These are phyloP conservation scores for Alternaria atra DNA, from an alignment of 2,329 filamentous ascomycete species.

Conservation along the genomic window DNA sequence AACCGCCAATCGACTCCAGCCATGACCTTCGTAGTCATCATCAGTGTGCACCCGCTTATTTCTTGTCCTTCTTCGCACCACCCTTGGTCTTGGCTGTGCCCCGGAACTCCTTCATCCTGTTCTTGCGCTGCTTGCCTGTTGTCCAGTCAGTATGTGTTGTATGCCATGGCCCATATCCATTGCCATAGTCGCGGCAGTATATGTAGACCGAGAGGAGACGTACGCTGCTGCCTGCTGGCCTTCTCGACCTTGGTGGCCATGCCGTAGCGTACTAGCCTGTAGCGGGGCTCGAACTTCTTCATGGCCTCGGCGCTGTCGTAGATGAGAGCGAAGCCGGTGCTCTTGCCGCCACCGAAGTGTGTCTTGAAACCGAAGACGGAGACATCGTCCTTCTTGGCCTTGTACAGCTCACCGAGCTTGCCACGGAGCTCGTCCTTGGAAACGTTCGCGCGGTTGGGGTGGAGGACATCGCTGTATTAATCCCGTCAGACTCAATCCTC, in stretches of 20 bases:
- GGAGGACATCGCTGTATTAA: slow-evolving; percentile 89
- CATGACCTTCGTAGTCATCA: slow-evolving; percentile 42
- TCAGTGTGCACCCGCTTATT: slow-evolving; percentile 50
- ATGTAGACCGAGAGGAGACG: slow-evolving; percentile 57
- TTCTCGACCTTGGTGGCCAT: slow-evolving; percentile 95
- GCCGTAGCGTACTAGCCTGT: slow-evolving; percentile 94
- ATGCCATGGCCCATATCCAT: slow-evolving; percentile 12
- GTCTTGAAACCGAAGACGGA: slow-evolving; percentile 98
- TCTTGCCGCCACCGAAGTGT: slow-evolving; percentile 99
- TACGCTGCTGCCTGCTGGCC: slow-evolving; percentile 98
- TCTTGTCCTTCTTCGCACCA: slow-evolving; percentile 89
- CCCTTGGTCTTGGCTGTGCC: slow-evolving; percentile 99
- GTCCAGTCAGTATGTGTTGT: slow-evolving; percentile 41
- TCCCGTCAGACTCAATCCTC: slow-evolving; percentile 42
- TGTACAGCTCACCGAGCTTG: slow-evolving; percentile 96
- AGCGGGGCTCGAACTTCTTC: slow-evolving; percentile 99
- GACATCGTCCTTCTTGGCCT: slow-evolving; percentile 96
- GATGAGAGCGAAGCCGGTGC: slow-evolving; percentile 96
- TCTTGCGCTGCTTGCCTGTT: slow-evolving; percentile 99
- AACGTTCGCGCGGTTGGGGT: slow-evolving; percentile 98
- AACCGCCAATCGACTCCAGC: slow-evolving; percentile 43
- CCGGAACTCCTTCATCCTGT: slow-evolving; percentile 98
- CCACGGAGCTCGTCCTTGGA: slow-evolving; percentile 97
- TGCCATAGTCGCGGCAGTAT: slow-evolving; percentile 14
- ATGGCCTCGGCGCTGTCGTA: slow-evolving; percentile 98